Evolutionary conservation across 2,329 filamentous ascomycete species (phyloP).

Genomic region (Clarireedia monteithiana): DNA sequence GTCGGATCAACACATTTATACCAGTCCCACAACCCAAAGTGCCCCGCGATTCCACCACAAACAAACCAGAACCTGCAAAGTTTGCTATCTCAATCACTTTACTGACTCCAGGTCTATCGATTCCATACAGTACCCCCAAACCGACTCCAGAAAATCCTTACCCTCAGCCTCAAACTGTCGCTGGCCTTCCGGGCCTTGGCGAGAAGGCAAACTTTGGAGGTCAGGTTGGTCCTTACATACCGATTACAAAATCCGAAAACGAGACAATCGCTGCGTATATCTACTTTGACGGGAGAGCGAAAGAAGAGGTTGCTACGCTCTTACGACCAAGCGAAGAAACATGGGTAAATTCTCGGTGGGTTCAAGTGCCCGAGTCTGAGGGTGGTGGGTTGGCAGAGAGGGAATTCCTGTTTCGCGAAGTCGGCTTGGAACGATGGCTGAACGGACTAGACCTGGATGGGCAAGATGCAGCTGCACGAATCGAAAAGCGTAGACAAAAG

Average conservation of each 20-base stretch:
- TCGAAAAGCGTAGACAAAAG: slow-evolving; percentile 82
- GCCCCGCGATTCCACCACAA: slow-evolving; percentile 49
- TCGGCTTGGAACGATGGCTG: slow-evolving; percentile 91
- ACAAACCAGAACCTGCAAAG: slow-evolving; percentile 83
- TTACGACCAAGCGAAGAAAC: slow-evolving; percentile 91
- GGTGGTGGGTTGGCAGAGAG: slow-evolving; percentile 91
- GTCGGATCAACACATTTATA: slow-evolving; percentile 94
- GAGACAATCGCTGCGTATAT: slow-evolving; percentile 98
- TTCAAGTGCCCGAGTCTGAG: slow-evolving; percentile 83
- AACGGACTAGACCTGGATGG: slow-evolving; percentile 94
- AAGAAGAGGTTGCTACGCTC: slow-evolving; percentile 94
- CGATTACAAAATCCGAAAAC: slow-evolving; percentile 85
- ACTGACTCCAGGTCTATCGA: slow-evolving; percentile 76
- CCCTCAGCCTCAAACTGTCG: slow-evolving; percentile 76
- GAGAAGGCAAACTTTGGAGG: slow-evolving; percentile 45
- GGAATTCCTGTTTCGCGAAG: slow-evolving; percentile 94
- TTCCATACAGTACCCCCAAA: slow-evolving; percentile 89
- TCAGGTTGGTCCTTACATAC: slow-evolving; percentile 76
- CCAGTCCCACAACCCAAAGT: slow-evolving; percentile 85
- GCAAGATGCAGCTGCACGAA: slow-evolving; percentile 79
- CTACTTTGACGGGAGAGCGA: slow-evolving; percentile 91
- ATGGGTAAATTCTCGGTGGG: slow-evolving; percentile 98
- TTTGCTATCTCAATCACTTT: slow-evolving; percentile 98
- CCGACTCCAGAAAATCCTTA: slow-evolving; percentile 66
- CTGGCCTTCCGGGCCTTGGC: slow-evolving; percentile 51